A percentile compares a stretch with the other conserved stretches of the same genome.
Evolutionary conservation across 2,329 filamentous ascomycete species (phyloP).

Genomic region (Alternaria sp.): DNA sequence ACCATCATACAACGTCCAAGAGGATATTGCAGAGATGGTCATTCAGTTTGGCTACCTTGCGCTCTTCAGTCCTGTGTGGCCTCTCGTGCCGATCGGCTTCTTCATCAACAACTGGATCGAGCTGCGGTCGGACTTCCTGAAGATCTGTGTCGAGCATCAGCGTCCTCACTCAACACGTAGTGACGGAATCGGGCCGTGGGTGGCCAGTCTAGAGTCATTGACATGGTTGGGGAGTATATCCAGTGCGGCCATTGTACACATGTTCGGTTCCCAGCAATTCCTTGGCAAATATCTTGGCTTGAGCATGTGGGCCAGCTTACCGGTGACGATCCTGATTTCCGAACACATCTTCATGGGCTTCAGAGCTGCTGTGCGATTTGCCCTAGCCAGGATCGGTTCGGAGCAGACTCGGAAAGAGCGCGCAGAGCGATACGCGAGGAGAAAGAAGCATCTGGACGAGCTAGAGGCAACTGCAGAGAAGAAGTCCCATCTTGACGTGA

Average conservation of each 20-base stretch:
- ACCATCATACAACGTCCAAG: slow-evolving; percentile 43
- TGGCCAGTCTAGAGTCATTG: slow-evolving; percentile 37
- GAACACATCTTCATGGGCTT: slow-evolving; percentile 45
- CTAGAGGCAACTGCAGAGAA: slow-evolving; percentile 28
- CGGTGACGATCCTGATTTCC: slow-evolving; percentile 38
- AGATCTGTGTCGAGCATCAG: slow-evolving; percentile 43
- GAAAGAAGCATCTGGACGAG: slow-evolving; percentile 39
- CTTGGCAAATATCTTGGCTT: slow-evolving; percentile 21
- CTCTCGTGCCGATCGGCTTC: slow-evolving; percentile 43
- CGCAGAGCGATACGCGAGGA: slow-evolving; percentile 31
- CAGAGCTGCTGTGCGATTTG: slow-evolving; percentile 34
- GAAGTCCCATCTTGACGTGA: slow-evolving; percentile 23
- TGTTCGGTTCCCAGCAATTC: slow-evolving; percentile 33
- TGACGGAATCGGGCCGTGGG: slow-evolving; percentile 44
- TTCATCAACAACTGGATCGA: slow-evolving; percentile 48
- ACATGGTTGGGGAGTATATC: slow-evolving; percentile 44
- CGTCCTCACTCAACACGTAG: slow-evolving; percentile 35
- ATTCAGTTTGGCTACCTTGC: slow-evolving; percentile 46
- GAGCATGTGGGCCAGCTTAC: slow-evolving; percentile 37
- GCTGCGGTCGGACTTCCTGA: slow-evolving; percentile 42
- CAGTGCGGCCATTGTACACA: slow-evolving; percentile 42
- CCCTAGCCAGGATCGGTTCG: slow-evolving; percentile 34
- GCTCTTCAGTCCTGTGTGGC: slow-evolving; percentile 45
- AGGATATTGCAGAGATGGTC: slow-evolving; percentile 45
- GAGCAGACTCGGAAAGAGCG: slow-evolving; percentile 38